Evolutionary conservation across 2,329 filamentous ascomycete genomes (phyloP).

Genomic region (Fusarium sp.): DNA sequence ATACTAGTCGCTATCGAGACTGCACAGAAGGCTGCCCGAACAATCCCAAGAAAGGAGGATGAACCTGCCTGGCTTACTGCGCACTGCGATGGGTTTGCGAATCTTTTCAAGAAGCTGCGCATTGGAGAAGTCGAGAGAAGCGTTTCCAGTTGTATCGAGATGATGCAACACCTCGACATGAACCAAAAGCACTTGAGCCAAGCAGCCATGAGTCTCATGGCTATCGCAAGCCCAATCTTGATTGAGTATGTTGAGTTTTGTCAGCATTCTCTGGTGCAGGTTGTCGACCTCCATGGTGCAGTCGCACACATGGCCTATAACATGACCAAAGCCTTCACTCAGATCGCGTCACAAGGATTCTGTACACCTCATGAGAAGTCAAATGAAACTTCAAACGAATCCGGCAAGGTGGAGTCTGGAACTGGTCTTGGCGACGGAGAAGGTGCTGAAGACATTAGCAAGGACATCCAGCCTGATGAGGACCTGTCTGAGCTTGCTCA

Average conservation of each 20-base stretch:
- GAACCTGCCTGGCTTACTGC: conserved; percentile 50
- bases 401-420: conserved; percentile 86
- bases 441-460: conserved; percentile 96
- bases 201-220: conserved; percentile 47
- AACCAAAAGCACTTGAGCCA: conserved; percentile 38
- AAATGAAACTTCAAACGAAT: conserved; percentile 73
- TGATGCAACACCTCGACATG: conserved; percentile 48
- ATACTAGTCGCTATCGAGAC: conserved; percentile 84
- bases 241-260: conserved; percentile 76
- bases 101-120: conserved; percentile 69
- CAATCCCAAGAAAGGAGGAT: conserved; percentile 49
- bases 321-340: conserved; percentile 80
- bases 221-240: conserved; percentile 71
- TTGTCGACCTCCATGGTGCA: conserved; percentile 73
- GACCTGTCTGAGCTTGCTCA: conserved; percentile 92
- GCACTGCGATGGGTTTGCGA: conserved; percentile 62
- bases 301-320: conserved; percentile 80
- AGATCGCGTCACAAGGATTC: conserved; percentile 87
- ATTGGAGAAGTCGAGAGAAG: conserved; percentile 63
- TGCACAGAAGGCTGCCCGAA: conserved; percentile 65
- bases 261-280: conserved; percentile 65
- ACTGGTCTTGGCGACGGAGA: conserved; percentile 96
- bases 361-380: conserved; percentile 88
- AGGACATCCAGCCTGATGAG: conserved; percentile 94
- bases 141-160: conserved; percentile 51